Percentiles rank a stretch among this genome's conserved stretches.
These are phyloP conservation scores for Schwanniomyces sp. DNA, from an alignment of 805 yeast species.

Conservation along the genomic window DNA sequence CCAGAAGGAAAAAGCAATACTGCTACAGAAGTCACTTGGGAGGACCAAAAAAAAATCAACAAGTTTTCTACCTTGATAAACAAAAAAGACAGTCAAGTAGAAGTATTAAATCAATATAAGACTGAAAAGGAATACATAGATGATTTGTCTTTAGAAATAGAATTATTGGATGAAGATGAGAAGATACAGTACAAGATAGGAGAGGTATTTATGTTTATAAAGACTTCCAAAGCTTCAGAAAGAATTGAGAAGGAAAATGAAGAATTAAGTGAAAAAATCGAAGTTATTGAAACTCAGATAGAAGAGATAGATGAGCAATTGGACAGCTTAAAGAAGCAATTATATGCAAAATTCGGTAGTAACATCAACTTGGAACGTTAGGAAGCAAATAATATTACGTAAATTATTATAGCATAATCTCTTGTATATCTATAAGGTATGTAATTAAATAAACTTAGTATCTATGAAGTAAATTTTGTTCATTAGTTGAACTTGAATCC, in stretches of 20 bases:
- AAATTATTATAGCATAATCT: neutral
- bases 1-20: conserved; percentile 58
- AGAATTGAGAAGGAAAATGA: conserved; percentile 65
- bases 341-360: conserved; percentile 87
- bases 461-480: neutral
- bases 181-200: conserved; percentile 77
- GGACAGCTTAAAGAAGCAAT: conserved; percentile 60
- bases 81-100: conserved; percentile 59
- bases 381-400: neutral
- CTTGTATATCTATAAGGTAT: neutral
- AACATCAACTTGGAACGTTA: conserved; percentile 80
- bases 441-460: neutral
- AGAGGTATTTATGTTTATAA: conserved; percentile 70
- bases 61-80: conserved; percentile 80
- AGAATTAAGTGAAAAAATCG: conserved; percentile 50
- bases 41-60: conserved; percentile 87
- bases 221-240: conserved; percentile 64
- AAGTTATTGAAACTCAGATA: conserved; percentile 44
- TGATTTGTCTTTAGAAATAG: conserved; percentile 82
- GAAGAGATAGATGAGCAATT: conserved; percentile 55
- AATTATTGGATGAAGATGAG: conserved; percentile 76
- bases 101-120: conserved; percentile 46
- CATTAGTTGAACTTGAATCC: conserved; percentile 10
- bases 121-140: conserved; percentile 86
- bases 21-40: conserved; percentile 65